Conservation (phyloP, 2,329 filamentous ascomycete genomes). For the Beauveria australis region DNA sequence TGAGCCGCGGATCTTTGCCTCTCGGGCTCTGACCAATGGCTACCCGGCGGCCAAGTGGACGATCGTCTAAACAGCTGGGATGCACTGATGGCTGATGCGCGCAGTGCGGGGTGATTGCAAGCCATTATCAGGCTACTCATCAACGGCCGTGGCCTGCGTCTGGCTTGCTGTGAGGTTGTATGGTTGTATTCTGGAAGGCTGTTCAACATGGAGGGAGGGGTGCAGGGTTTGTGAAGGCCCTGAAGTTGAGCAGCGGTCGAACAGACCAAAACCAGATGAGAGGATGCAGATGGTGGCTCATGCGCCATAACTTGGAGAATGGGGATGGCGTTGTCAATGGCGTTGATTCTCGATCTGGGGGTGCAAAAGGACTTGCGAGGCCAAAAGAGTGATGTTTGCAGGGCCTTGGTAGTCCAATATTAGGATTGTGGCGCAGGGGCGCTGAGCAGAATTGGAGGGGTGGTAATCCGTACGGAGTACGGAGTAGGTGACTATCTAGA, state of each 20-base stretch:
- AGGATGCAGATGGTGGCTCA: constrained; percentile 8
- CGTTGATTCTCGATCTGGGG: constrained; percentile 6
- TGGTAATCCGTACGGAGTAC: not conserved
- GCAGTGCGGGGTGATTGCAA: not conserved
- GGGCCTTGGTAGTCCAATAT: not conserved
- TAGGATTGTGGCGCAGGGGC: not conserved
- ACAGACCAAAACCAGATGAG: constrained; percentile 3
- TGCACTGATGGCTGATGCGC: not conserved
- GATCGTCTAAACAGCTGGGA: not conserved
- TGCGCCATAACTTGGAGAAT: not conserved
- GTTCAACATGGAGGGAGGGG: not conserved
- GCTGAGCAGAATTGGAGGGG: not conserved
- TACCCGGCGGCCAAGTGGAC: not conserved
- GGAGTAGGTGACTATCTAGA: not conserved
- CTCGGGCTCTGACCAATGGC: constrained; percentile 7
- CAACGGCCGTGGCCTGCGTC: not conserved
- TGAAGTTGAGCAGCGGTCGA: not conserved
- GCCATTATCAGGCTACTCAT: not conserved
- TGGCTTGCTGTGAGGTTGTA: not conserved
- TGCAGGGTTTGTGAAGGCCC: not conserved
- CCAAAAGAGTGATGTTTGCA: not conserved
- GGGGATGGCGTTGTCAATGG: constrained; percentile 5
- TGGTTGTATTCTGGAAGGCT: not conserved
- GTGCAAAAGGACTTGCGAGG: constrained; percentile 1
- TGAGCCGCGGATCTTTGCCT: not conserved